Evolutionary conservation across 2,329 filamentous ascomycete species (phyloP), one percentile per base, ranked within the genome.

Genomic region (Pseudogymnoascus sp.): DNA sequence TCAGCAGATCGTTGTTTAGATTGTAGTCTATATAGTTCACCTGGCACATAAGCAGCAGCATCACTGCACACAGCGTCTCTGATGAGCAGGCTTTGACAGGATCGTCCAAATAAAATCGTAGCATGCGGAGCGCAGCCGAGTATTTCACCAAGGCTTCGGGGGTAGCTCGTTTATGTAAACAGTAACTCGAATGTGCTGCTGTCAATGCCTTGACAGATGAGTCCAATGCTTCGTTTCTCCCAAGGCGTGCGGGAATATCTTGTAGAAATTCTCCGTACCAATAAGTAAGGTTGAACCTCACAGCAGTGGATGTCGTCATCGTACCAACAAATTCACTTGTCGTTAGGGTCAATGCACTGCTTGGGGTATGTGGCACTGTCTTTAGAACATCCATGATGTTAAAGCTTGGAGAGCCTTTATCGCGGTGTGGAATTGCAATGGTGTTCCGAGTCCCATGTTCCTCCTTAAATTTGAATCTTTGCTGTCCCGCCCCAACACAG

Each of bases 401-500:
- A 34, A 34, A 34, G 10, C 8, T 34, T n/a, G n/a, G 1, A 57
- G 11, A 18, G 60, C 16, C 66, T 40, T 7, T 66, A 31, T 5
- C 62, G 45, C 1, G 66, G 62, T 2, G 64, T 18, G 34, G 40
- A 34, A 57, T 39, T 16, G 16, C 34, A 54, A 37, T 14, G 36
- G 31, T 39, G 34, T 57, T 57, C 29, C 29, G 26, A 12, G 47
- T 34, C 47, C 47, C 47, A 26, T 18, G 37, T 31, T 45, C 10
- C 26, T 80, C 73, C 65, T 79, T 77, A 71, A 82, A 82, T 71
- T 80, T 81, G 72, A 74, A 82, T 54, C 80, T 74, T 63, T 77
- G 74, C 68, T 78, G 72, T 2, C 80, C 80, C 2, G 75, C 75
- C 8, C 80, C 80, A 26, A 79, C 66, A 63, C 80, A 82, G 1